phyloP scores from a whole-genome alignment of 2,329 filamentous ascomycete genomes.

The Uncinocarpus reesii region DNA sequence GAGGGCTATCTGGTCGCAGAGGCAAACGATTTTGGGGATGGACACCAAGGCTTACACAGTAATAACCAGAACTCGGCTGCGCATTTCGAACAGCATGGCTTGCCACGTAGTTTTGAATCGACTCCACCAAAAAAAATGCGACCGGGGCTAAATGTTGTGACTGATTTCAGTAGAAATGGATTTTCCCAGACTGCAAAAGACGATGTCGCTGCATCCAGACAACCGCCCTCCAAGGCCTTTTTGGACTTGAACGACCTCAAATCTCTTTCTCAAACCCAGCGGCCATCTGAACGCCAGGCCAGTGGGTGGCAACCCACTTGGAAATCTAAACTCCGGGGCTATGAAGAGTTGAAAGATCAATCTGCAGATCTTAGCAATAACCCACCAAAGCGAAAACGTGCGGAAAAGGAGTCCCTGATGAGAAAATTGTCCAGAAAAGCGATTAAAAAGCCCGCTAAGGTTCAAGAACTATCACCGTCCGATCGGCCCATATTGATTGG shows the following conservation, averaged over 20 bases:
- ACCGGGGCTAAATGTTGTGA: constrained; percentile 36
- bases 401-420: constrained; percentile 10
- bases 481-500: constrained; percentile 40
- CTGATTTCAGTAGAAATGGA: constrained; percentile 28
- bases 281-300: constrained; percentile 17
- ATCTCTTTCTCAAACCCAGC: constrained; percentile 25
- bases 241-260: constrained; percentile 33
- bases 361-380: constrained; percentile 9
- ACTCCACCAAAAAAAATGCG: constrained; percentile 24
- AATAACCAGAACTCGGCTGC: constrained; percentile 2
- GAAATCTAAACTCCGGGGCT: constrained; percentile 20
- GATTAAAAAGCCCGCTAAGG: constrained; percentile 16
- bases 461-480: constrained; percentile 35
- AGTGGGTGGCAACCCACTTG: constrained; percentile 10
- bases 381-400: neutral
- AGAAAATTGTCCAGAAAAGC: constrained; percentile 4
- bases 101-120: constrained; percentile 16
- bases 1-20: constrained; percentile 18
- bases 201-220: neutral
- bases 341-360: constrained; percentile 20
- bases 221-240: constrained; percentile 16
- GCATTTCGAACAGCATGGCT: neutral
- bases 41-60: neutral
- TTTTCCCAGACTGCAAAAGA: constrained; percentile 3
- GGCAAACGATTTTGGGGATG: neutral